A percentile compares a stretch with the other conserved stretches of the same genome.
phyloP scores from a whole-genome alignment of 441 rosid species.

The Syzygium malaccense region DNA sequence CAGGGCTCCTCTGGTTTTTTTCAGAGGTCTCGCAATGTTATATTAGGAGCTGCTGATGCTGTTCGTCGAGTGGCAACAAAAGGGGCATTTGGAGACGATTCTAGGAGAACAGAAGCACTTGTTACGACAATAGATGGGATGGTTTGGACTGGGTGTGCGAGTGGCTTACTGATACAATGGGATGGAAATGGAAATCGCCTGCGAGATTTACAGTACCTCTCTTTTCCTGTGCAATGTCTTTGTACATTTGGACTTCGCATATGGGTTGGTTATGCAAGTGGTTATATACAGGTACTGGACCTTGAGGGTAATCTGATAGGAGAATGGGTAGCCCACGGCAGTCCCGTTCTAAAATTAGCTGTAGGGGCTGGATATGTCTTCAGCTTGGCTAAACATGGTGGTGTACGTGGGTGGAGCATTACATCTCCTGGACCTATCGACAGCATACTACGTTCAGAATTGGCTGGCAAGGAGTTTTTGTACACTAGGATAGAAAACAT shows the following conservation, averaged over 20 bases:
- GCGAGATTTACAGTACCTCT: not conserved
- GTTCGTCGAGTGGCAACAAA: not conserved
- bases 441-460: not conserved
- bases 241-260: not conserved
- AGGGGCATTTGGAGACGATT: conserved; percentile 1
- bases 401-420: not conserved
- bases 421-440: not conserved
- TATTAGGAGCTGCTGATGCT: conserved; percentile 1
- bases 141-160: not conserved
- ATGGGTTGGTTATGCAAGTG: not conserved
- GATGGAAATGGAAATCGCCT: not conserved
- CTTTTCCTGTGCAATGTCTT: not conserved
- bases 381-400: not conserved
- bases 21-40: not conserved
- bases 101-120: not conserved
- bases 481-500: not conserved
- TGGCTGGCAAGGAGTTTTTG: not conserved
- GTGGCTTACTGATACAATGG: not conserved
- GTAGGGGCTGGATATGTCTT: not conserved
- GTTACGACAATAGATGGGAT: not conserved
- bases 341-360: not conserved
- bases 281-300: not conserved
- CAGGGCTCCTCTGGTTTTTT: not conserved
- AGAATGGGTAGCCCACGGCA: not conserved
- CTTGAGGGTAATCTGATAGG: not conserved